Evolutionary conservation across 31 red algal species (phyloP).

Genomic region (Odonthalia washingtoniensis): DNA sequence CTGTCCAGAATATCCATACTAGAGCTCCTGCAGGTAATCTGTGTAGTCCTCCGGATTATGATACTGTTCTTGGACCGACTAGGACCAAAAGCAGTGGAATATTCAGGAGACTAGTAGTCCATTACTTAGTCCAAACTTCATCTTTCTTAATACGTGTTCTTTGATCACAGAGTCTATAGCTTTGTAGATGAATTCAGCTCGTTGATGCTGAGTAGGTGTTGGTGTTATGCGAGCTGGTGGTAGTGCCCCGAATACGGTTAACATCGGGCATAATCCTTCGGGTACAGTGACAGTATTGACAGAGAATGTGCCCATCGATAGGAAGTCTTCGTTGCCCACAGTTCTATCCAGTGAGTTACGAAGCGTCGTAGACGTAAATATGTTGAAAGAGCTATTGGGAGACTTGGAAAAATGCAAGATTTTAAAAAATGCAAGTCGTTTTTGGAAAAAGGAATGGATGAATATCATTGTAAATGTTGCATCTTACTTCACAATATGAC

Average conservation of each 20-base stretch:
- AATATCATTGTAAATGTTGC: no score
- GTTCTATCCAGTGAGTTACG: not conserved
- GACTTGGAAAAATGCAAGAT: no score
- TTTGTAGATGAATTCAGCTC: not conserved
- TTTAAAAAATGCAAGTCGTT: no score
- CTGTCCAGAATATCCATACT: not conserved
- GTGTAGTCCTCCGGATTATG: not conserved
- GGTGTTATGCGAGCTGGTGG: constrained; percentile 8
- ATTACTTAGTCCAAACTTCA: constrained; percentile 18
- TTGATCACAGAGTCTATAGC: not conserved
- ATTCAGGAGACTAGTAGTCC: no score
- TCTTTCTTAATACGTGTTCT: not conserved
- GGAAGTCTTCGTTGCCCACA: constrained; percentile 17
- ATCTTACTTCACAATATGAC: no score
- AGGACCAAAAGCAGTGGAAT: no score
- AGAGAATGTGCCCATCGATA: constrained; percentile 19
- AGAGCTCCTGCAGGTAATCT: not conserved
- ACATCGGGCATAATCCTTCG: constrained; percentile 26
- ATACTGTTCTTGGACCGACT: not conserved
- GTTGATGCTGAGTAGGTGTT: not conserved
- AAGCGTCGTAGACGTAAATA: no score
- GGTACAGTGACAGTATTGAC: not conserved
- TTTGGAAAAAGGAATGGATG: no score
- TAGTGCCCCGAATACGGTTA: constrained; percentile 17
- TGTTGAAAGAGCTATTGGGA: no score